These are phyloP conservation scores for Pseudocercospora macadamiae DNA, from an alignment of 2,329 filamentous ascomycete genomes.

Conservation along the genomic window DNA sequence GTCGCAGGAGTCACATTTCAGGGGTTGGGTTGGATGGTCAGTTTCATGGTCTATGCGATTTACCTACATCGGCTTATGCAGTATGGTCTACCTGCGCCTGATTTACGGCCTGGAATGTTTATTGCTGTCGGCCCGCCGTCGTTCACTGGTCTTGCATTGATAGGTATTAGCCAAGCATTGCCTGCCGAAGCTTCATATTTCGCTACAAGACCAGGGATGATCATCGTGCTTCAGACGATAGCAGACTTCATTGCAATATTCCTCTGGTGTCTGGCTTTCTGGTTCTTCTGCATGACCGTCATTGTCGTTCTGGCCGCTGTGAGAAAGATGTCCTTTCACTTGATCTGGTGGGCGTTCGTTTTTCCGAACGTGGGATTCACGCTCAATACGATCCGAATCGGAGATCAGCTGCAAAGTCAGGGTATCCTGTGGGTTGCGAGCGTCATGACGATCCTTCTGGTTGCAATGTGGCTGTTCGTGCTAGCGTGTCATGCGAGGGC, in stretches of 20 bases:
- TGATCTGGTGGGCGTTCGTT: conserved; percentile 64
- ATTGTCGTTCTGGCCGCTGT: conserved; percentile 24
- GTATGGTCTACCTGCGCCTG: conserved; percentile 47
- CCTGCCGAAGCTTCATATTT: conserved; percentile 30
- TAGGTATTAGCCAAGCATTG: conserved; percentile 29
- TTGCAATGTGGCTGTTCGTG: conserved; percentile 60
- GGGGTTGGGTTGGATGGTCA: conserved; percentile 51
- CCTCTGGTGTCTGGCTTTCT: conserved; percentile 54
- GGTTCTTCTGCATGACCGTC: conserved; percentile 44
- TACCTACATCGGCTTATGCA: conserved; percentile 47
- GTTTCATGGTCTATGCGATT: conserved; percentile 45
- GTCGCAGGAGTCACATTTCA: conserved; percentile 48
- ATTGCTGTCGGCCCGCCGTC: conserved; percentile 53
- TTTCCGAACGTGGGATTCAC: conserved; percentile 69
- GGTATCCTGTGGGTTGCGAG: conserved; percentile 58
- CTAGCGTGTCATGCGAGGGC: conserved; percentile 52
- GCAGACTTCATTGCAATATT: conserved; percentile 44
- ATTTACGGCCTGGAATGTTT: conserved; percentile 52
- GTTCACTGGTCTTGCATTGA: conserved; percentile 33
- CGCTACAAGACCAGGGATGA: conserved; percentile 22
- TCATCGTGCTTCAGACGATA: conserved; percentile 28
- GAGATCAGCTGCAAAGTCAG: conserved; percentile 52
- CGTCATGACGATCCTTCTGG: conserved; percentile 59
- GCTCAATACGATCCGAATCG: conserved; percentile 61
- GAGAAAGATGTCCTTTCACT: conserved; percentile 42